Base-by-base conservation (phyloP, 2,329 filamentous ascomycete species). In the Penicillium sp. region DNA sequence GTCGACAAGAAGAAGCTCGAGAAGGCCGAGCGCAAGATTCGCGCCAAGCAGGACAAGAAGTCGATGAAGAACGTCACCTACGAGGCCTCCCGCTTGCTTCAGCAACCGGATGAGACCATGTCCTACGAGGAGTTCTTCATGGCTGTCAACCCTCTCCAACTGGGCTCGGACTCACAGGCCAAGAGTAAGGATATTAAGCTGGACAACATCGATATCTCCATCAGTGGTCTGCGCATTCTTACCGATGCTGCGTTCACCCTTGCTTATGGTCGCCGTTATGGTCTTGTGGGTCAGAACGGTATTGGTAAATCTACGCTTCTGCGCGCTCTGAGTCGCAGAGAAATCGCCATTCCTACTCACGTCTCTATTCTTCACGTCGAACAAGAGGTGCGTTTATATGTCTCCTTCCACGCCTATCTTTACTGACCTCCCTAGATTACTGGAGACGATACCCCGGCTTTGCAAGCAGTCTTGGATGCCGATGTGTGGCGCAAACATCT, bases 91-190 rank as follows among this genome's bases (percentile, higher is more conserved):
- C 87, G 87, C 63, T 81, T 99, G 63, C 86, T 99, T 62, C 88
- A 95, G 70, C 85, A 91, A 75, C 83, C 91, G 4, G 89, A 93
- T 67, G 85, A 88, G 67, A 81, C 92, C 11, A 88, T 96, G 81
- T 95, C 91, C 39, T 99, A 99, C 73, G 94, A 99, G 77, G 94
- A 99, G 73, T 97, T 99, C 78, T 99, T 96, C 84, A 97, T 99
- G 94, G 89, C 91, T 50, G 94, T 99, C 80, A 99, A 99, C 75
- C 94, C 94, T 57, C 83, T 99, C 59, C 93, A 97, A 72, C 69
- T 97, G 57, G 93, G 92, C 51, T 78, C 82, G 21, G 86, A 82
- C 62, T 75, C 84, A 53, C 75, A 87, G 56, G 83, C 87, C 31
- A 99, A 97, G 86, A 96, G 92, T 75, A 99, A 99, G 82, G 94